A percentile compares a stretch with the other conserved stretches of the same genome.
Conservation (phyloP, 805 yeast species). For the Monosporozyma solicola region DNA sequence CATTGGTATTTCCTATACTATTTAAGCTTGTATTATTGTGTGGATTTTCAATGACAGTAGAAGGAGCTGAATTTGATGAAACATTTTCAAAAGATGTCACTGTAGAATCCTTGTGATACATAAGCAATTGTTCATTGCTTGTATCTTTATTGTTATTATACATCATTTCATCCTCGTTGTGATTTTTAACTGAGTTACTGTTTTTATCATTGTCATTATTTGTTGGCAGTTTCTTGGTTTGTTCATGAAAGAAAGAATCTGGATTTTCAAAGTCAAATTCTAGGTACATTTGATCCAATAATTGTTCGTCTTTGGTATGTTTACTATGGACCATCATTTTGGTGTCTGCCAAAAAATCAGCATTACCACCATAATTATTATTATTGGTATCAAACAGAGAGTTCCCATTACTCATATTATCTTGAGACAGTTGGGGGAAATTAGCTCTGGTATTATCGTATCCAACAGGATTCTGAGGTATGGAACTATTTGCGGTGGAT, state of each 20-base stretch:
- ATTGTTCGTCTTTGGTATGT: constrained; percentile 4
- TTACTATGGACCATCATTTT: neutral
- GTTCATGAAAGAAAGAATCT: constrained; percentile 13
- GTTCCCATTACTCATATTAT: constrained; percentile 1
- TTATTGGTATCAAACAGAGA: neutral
- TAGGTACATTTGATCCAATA: constrained; percentile 15
- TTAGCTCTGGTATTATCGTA: constrained; percentile 3
- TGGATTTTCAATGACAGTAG: constrained; percentile 1
- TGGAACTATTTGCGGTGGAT: constrained; percentile 13
- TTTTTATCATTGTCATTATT: neutral
- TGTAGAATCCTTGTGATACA: constrained; percentile 3
- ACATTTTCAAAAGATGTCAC: constrained; percentile 3
- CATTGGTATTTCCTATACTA: neutral
- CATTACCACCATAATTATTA: neutral
- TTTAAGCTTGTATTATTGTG: neutral
- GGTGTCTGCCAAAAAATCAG: neutral
- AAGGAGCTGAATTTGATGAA: constrained; percentile 6
- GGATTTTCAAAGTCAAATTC: constrained; percentile 23
- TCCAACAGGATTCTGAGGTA: constrained; percentile 6
- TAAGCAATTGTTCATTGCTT: neutral
- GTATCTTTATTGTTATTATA: neutral
- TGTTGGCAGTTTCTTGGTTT: neutral
- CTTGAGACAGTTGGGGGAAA: neutral
- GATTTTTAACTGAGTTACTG: neutral
- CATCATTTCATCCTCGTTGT: neutral